phyloP scores from a whole-genome alignment of 805 yeast species.

The Ogataea paraovalis region DNA sequence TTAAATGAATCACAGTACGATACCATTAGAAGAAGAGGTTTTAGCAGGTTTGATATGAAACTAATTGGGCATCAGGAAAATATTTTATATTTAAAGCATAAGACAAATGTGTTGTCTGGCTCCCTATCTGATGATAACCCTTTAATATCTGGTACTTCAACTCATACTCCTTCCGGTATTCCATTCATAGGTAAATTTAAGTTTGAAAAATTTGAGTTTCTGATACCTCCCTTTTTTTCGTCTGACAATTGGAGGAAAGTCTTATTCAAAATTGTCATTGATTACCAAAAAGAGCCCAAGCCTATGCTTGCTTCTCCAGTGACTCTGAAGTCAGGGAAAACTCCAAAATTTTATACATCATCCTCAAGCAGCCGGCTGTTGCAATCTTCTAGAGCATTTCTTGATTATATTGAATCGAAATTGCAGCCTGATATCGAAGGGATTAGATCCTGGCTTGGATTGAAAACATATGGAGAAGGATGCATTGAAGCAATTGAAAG shows the following conservation, averaged over 20 bases:
- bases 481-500: slow-evolving; percentile 23
- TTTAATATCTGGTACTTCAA: slow-evolving; percentile 13
- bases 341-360: background rate
- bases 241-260: slow-evolving; percentile 22
- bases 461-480: slow-evolving; percentile 24
- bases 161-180: slow-evolving; percentile 2
- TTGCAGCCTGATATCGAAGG: slow-evolving; percentile 22
- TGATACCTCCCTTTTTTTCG: slow-evolving; percentile 25
- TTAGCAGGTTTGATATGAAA: slow-evolving; percentile 5
- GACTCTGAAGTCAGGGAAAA: slow-evolving; percentile 14
- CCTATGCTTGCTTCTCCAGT: slow-evolving; percentile 1
- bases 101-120: slow-evolving; percentile 14
- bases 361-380: background rate
- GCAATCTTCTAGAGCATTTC: background rate
- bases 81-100: slow-evolving; percentile 8
- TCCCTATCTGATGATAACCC: slow-evolving; percentile 22
- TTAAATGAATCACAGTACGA: slow-evolving; percentile 12
- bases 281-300: slow-evolving; percentile 7
- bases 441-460: slow-evolving; percentile 18
- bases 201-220: slow-evolving; percentile 8
- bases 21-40: slow-evolving; percentile 6
- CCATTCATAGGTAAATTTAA: background rate
- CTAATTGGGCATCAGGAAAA: slow-evolving; percentile 9
- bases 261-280: slow-evolving; percentile 18
- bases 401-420: slow-evolving; percentile 7